Base-by-base conservation (phyloP, 257 asterid genomes). In the Parsonsia alboflavescens region DNA sequence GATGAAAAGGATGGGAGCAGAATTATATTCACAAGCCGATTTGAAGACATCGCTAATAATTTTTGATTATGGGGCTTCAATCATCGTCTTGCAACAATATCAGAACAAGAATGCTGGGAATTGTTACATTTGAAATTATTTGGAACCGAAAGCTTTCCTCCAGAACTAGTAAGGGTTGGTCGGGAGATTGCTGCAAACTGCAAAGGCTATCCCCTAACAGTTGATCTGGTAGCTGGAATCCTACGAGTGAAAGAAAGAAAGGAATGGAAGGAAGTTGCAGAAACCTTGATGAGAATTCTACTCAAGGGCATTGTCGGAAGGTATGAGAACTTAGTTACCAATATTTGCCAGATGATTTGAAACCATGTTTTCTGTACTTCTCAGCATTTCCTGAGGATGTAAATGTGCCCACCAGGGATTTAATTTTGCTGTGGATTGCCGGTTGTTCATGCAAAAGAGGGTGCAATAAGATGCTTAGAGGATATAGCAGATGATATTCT, bases 151-250 rank as follows among this genome's bases (percentile, higher is more conserved):
- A 44, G 15, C 7, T 54, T 30, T 41, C 73, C 77, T 54, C 9
- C 8, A 10, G 77, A 73, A 21, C 19, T 77, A 16, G 41, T 30
- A 8, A 54, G 3, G 21, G n/a, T 50, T 49, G 72, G 12, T 2
- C 16, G 15, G 7, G 12, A n/a, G 0, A 59, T 59, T 24, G 66
- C 17, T 61, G 67, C 19, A 71, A 17, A 28, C 39, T 77, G 80
- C 12, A 36, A 52, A 61, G 80, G 68, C 7, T 22, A 71, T 16
- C 76, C 76, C 2, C 49, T 77, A 5, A 65, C 76, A 0, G 30
- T 77, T 16, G 59, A 42, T 28, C 36, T 28, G 26, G 22, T 45
- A 28, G 39, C 57, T 8, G 21, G 36, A 28, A 17, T 28, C 6
- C 36, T 26, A 9, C 39, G 41, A 24, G 17, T 15, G 2, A 24